Percentiles rank a stretch among this genome's conserved stretches.
Conservation (phyloP, 805 yeast genomes). For the Nakazawaea ishiwadae region DNA sequence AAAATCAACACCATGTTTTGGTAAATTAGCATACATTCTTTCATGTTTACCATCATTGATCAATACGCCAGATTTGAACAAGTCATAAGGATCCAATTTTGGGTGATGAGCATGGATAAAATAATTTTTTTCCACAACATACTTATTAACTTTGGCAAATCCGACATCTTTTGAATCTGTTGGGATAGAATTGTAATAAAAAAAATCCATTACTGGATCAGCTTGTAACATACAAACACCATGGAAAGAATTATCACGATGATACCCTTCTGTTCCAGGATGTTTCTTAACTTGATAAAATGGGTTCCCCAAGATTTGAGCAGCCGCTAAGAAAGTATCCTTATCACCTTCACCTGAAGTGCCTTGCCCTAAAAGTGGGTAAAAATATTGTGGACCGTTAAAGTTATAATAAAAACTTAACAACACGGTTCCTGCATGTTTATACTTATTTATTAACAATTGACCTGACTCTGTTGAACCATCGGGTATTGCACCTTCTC, state of each 20-base stretch:
- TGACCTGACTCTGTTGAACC: slow-evolving; percentile 56
- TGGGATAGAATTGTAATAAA: slow-evolving; percentile 16
- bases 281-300: slow-evolving; percentile 48
- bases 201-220: slow-evolving; percentile 42
- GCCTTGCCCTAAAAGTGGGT: slow-evolving; percentile 44
- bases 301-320: slow-evolving; percentile 34
- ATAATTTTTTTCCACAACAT: slow-evolving; percentile 17
- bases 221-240: slow-evolving; percentile 59
- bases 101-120: slow-evolving; percentile 54
- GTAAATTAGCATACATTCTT: slow-evolving; percentile 26
- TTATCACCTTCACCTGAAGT: slow-evolving; percentile 53
- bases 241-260: slow-evolving; percentile 24
- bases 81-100: slow-evolving; percentile 41
- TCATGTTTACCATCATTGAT: slow-evolving; percentile 30
- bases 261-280: slow-evolving; percentile 45
- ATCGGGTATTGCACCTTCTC: slow-evolving; percentile 48
- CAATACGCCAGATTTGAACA: slow-evolving; percentile 6
- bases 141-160: slow-evolving; percentile 19
- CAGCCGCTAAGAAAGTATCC: slow-evolving; percentile 54
- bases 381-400: slow-evolving; percentile 44
- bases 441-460: slow-evolving; percentile 41
- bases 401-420: slow-evolving; percentile 49
- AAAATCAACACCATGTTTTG: slow-evolving; percentile 25
- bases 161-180: slow-evolving; percentile 18
- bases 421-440: slow-evolving; percentile 42